These are phyloP conservation scores for Fusarium sp. DNA, from an alignment of 2,329 filamentous ascomycete genomes.

Conservation along the genomic window DNA sequence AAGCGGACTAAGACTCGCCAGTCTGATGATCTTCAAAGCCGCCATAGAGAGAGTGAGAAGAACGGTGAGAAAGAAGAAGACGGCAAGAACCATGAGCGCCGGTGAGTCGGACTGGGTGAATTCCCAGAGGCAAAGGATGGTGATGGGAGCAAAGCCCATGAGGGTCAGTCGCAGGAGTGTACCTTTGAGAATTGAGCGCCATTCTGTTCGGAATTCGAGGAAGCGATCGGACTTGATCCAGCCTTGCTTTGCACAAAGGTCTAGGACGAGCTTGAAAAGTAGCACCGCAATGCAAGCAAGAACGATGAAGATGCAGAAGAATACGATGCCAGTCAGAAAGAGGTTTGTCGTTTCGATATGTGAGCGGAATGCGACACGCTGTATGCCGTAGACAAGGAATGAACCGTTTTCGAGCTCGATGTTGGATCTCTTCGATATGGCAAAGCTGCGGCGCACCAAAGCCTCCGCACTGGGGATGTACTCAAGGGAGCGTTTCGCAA, in stretches of 20 bases:
- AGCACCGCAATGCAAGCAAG: slow-evolving; percentile 79
- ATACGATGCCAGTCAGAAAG: slow-evolving; percentile 90
- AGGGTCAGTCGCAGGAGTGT: slow-evolving; percentile 91
- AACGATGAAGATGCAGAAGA: slow-evolving; percentile 87
- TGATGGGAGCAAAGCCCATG: slow-evolving; percentile 92
- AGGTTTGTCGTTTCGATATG: slow-evolving; percentile 90
- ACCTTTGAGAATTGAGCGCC: slow-evolving; percentile 91
- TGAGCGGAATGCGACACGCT: slow-evolving; percentile 89
- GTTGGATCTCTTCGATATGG: slow-evolving; percentile 68
- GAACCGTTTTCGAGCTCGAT: slow-evolving; percentile 67
- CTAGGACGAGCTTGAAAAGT: slow-evolving; percentile 83
- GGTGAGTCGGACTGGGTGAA: slow-evolving; percentile 87
- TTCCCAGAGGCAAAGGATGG: slow-evolving; percentile 92
- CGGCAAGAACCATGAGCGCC: slow-evolving; percentile 85
- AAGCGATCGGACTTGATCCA: slow-evolving; percentile 89
- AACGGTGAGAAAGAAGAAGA: slow-evolving; percentile 89
- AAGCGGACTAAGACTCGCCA: slow-evolving; percentile 93
- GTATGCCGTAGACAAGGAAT: slow-evolving; percentile 81
- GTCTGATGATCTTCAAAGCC: slow-evolving; percentile 88
- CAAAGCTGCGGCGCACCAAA: slow-evolving; percentile 66
- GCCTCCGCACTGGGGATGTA: slow-evolving; percentile 55
- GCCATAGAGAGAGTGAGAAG: slow-evolving; percentile 83
- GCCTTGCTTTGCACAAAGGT: slow-evolving; percentile 77
- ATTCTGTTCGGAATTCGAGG: slow-evolving; percentile 91
- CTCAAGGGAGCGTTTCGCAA: slow-evolving; percentile 72